Evolutionary conservation across 73 alveolate species (phyloP).

Genomic region (Breviolum minutum): DNA sequence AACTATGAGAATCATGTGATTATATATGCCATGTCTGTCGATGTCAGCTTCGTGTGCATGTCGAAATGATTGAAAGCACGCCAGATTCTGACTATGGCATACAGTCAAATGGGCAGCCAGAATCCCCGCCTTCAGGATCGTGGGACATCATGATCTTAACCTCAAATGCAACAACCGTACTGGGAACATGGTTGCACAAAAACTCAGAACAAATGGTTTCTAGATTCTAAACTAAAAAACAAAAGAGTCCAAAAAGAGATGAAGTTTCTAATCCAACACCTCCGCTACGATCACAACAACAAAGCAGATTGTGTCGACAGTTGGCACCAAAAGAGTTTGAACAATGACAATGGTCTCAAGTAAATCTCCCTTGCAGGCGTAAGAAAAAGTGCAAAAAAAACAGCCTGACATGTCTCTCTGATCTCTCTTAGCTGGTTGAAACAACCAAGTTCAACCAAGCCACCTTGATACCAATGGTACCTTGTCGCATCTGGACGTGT

Average conservation of each 20-base stretch:
- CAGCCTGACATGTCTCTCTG: background rate
- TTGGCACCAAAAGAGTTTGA: background rate
- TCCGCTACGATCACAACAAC: background rate
- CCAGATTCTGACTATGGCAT: background rate
- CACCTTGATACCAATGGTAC: slow-evolving; percentile 99
- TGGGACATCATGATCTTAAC: slow-evolving; percentile 95
- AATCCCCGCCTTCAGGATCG: slow-evolving; percentile 86
- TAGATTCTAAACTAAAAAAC: no score
- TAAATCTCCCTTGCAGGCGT: no score
- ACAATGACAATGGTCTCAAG: background rate
- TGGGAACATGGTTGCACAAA: no score
- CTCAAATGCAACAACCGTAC: background rate
- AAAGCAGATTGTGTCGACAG: background rate
- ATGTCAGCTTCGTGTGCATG: background rate
- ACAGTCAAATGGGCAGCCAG: no score
- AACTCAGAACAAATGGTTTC: no score
- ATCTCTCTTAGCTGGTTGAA: background rate
- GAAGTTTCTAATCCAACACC: no score
- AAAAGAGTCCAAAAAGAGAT: no score
- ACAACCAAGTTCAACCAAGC: slow-evolving; percentile 60
- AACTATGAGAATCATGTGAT: background rate
- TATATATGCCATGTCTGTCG: background rate
- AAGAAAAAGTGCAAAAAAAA: background rate
- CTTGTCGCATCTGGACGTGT: slow-evolving; percentile 99
- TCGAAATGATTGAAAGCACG: background rate